Percentiles rank a stretch among this genome's conserved stretches.
These are phyloP conservation scores for Yamadazyma dendronema DNA, from an alignment of 1,139 yeast genomes.

Conservation along the genomic window DNA sequence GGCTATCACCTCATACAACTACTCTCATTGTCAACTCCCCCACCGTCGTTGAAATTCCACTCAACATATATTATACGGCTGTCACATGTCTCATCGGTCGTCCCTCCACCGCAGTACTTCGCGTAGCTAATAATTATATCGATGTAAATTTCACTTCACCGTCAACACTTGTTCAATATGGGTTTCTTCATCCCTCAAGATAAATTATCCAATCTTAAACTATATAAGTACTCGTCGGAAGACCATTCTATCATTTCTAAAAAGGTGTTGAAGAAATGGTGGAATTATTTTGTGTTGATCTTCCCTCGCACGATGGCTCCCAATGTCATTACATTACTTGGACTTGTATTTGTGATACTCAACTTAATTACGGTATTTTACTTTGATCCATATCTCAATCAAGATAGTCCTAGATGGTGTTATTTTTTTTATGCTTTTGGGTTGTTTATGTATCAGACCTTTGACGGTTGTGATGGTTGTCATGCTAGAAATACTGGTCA, in stretches of 20 bases:
- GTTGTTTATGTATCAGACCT: slow-evolving; percentile 86
- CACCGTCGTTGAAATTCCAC: too few species aligned
- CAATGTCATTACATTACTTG: slow-evolving; percentile 77
- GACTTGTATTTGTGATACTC: slow-evolving; percentile 65
- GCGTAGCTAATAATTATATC: neutral
- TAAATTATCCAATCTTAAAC: slow-evolving; percentile 60
- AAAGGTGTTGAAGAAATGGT: slow-evolving; percentile 74
- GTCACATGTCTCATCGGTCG: too few species aligned
- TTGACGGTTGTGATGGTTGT: slow-evolving; percentile 94
- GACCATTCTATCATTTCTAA: slow-evolving; percentile 80
- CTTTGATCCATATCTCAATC: slow-evolving; percentile 67
- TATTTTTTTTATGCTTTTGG: slow-evolving; percentile 81
- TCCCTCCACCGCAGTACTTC: neutral
- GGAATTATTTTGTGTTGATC: slow-evolving; percentile 66
- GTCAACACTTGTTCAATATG: slow-evolving; percentile 44
- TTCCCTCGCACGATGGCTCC: slow-evolving; percentile 91
- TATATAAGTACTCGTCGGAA: slow-evolving; percentile 72
- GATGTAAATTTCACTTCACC: neutral
- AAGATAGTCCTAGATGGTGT: slow-evolving; percentile 74
- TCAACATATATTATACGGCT: too few species aligned
- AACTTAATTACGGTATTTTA: slow-evolving; percentile 67
- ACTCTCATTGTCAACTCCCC: too few species aligned
- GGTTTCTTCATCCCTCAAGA: slow-evolving; percentile 68
- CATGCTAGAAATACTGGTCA: slow-evolving; percentile 94
- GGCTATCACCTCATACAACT: too few species aligned